Base-by-base conservation (phyloP, 1,284 basidiomycete species). In the Mycena citricolor region DNA sequence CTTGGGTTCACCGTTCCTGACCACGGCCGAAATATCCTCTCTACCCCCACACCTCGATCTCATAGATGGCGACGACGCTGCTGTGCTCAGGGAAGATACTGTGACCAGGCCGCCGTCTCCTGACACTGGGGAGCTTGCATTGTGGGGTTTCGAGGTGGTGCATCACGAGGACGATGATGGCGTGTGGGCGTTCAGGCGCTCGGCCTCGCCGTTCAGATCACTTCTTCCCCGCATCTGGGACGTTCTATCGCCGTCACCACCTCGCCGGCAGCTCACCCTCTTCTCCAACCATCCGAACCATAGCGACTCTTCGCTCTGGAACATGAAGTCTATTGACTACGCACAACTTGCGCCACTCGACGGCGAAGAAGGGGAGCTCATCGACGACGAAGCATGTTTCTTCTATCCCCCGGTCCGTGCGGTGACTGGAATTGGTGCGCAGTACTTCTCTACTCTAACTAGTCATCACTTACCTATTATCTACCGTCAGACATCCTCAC, bases 341-440 rank as follows among this genome's bases (percentile, higher is more conserved):
- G 69, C 73, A 12, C 74, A 78, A 39, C 62, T 85, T 22, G 71
- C 73, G 26, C 87, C 87, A 0, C 73, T 90, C 29, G 87, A 89
- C 53, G 86, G 83, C 28, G 88, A 90, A 57, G 88, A 89, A 62
- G 86, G 86, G 13, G 87, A 90, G 55, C 70, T 90, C 11, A 39
- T 56, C 21, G 54, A 56, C 24, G 54, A 56, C 42, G 54, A 56
- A 36, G 54, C 54, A 6, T 56, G 54, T 39, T 56, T 56, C 30
- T 54, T 54, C 42, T 49, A 39, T 31, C 51, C 51, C 4, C 44
- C 69, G 46, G 60, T 64, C 25, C 59, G 65, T 39, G 74, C 74
- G 8, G 68, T 77, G 35, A 77, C 71, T 30, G 80, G 78, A n/a
- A 73, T 81, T 41, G 81, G 81, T 81, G 57, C 54, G 76, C 67